Conservation (phyloP, 2,329 filamentous ascomycete genomes). For the Endoconidiophora laricicola region DNA sequence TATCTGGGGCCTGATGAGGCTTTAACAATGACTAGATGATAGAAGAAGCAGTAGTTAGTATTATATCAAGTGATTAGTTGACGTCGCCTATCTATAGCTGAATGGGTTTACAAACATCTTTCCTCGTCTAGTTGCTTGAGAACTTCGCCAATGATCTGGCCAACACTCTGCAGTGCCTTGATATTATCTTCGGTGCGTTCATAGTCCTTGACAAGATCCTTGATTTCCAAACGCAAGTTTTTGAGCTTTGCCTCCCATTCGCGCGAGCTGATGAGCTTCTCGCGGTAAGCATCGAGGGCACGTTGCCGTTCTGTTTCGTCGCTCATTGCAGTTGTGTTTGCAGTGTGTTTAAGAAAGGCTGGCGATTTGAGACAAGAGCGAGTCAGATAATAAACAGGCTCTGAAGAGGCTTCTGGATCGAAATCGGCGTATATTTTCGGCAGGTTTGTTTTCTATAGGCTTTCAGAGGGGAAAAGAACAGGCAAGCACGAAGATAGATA, state of each 20-base stretch:
- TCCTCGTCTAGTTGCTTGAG: slow-evolving; percentile 98
- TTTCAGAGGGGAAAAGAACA: too few relatives aligned
- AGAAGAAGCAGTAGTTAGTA: background rate
- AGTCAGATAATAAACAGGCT: background rate
- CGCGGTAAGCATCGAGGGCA: slow-evolving; percentile 62
- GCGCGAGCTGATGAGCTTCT: slow-evolving; percentile 77
- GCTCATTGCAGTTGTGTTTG: slow-evolving; percentile 1
- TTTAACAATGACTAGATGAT: slow-evolving; percentile 74
- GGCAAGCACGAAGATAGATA: too few relatives aligned
- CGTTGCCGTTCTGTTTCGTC: slow-evolving; percentile 44
- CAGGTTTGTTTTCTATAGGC: background rate
- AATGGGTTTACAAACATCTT: slow-evolving; percentile 51
- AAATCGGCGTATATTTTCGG: too few relatives aligned
- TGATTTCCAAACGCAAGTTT: slow-evolving; percentile 83
- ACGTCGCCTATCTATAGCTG: too few relatives aligned
- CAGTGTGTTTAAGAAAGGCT: background rate
- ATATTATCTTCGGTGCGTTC: slow-evolving; percentile 98
- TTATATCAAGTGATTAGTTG: too few relatives aligned
- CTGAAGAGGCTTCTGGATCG: background rate
- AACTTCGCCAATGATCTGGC: slow-evolving; percentile 98
- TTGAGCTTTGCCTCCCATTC: slow-evolving; percentile 99
- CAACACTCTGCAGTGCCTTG: slow-evolving; percentile 96
- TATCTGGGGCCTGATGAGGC: slow-evolving; percentile 94
- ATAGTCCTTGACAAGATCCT: slow-evolving; percentile 84
- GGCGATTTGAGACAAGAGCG: background rate